phyloP scores from a whole-genome alignment of 139 green algal genomes.

The Coelastrella sp. region DNA sequence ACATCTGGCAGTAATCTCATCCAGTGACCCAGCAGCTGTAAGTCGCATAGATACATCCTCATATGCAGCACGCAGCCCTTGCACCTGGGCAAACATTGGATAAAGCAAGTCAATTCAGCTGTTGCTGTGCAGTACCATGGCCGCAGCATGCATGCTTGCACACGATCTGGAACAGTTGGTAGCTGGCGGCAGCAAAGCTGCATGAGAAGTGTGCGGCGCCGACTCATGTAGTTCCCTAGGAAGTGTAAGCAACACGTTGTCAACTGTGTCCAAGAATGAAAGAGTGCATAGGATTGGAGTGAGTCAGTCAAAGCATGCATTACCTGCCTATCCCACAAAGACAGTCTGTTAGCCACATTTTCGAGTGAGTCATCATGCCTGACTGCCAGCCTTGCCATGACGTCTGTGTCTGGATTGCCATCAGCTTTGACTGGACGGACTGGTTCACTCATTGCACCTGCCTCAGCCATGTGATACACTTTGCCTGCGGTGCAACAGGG shows the following conservation, averaged over 20 bases:
- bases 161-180: neutral
- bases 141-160: neutral
- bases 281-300: too few relatives aligned
- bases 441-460: constrained; percentile 12
- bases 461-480: constrained; percentile 47
- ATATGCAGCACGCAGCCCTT: constrained; percentile 61
- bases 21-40: constrained; percentile 10
- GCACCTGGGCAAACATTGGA: constrained; percentile 42
- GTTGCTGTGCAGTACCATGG: too few relatives aligned
- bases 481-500: neutral
- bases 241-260: too few relatives aligned
- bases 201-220: too few relatives aligned
- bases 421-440: constrained; percentile 30
- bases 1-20: constrained; percentile 1
- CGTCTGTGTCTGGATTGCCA: constrained; percentile 55
- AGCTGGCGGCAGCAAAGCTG: too few relatives aligned
- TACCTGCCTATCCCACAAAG: constrained; percentile 67
- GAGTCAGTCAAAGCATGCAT: neutral
- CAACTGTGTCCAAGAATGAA: too few relatives aligned
- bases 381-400: constrained; percentile 51
- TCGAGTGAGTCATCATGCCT: constrained; percentile 79
- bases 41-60: constrained; percentile 61
- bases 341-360: constrained; percentile 73
- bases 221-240: too few relatives aligned
- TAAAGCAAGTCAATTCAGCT: too few relatives aligned